These are phyloP conservation scores for Xylaria acuta DNA, from an alignment of 495 filamentous ascomycete species.

Conservation along the genomic window DNA sequence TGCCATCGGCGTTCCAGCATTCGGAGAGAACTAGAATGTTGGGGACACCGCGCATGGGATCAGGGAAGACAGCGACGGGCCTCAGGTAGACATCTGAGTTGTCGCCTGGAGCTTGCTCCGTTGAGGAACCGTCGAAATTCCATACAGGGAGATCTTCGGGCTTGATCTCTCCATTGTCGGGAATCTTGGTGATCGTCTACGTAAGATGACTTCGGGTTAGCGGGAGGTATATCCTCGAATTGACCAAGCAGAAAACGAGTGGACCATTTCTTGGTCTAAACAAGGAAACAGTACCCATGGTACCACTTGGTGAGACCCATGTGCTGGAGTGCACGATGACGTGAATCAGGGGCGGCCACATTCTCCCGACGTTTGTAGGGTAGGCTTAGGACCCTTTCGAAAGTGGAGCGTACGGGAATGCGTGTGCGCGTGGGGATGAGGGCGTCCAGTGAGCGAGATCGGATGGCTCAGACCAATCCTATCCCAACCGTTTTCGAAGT, in stretches of 20 bases:
- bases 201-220: constrained; percentile 20
- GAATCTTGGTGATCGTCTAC: constrained; percentile 79
- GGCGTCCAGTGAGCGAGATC: constrained; percentile 35
- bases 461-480: constrained; percentile 23
- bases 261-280: neutral
- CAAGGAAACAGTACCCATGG: neutral
- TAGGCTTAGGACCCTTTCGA: neutral
- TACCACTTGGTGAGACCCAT: constrained; percentile 14
- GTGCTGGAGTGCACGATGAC: constrained; percentile 6
- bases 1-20: constrained; percentile 95
- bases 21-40: constrained; percentile 95
- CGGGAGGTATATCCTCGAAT: neutral
- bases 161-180: constrained; percentile 51
- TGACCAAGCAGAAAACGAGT: constrained; percentile 27
- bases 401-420: neutral
- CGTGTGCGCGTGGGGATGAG: constrained; percentile 1
- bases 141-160: constrained; percentile 92
- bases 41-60: constrained; percentile 81
- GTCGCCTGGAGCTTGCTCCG: constrained; percentile 90
- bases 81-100: constrained; percentile 98
- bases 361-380: neutral
- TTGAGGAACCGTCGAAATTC: constrained; percentile 99
- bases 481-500: neutral
- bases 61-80: constrained; percentile 87
- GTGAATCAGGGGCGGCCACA: neutral